phyloP scores from a whole-genome alignment of 306 rosid species.

The Dicorynia guianensis region DNA sequence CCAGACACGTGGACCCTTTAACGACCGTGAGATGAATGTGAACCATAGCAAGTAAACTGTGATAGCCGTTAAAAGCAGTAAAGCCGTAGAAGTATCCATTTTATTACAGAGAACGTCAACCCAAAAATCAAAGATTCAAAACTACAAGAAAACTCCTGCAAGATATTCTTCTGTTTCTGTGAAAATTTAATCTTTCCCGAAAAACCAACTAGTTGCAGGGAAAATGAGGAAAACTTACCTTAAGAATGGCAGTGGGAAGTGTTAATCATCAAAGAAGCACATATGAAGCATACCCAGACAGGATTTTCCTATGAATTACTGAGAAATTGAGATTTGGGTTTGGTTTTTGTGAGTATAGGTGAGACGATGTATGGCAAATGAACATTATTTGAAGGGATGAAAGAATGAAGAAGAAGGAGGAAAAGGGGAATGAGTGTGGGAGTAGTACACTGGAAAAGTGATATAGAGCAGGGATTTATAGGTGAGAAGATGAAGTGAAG shows the following conservation, averaged over 20 bases:
- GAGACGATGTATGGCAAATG: background rate
- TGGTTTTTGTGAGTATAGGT: background rate
- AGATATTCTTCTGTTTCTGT: background rate
- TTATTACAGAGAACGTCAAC: background rate
- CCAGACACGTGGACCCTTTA: conserved; percentile 29
- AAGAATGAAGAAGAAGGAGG: conserved; percentile 1
- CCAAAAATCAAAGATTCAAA: background rate
- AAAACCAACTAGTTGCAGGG: background rate
- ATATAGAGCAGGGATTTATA: conserved; percentile 51
- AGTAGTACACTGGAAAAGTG: conserved; percentile 40
- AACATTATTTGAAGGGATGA: background rate
- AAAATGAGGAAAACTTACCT: background rate
- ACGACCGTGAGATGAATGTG: background rate
- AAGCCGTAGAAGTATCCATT: conserved; percentile 52
- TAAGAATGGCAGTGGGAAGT: background rate
- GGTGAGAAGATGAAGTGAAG: conserved; percentile 50
- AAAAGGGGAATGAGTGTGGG: background rate
- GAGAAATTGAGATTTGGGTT: background rate
- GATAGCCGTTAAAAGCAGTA: conserved; percentile 12
- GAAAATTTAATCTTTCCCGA: background rate
- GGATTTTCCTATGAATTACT: background rate
- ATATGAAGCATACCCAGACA: background rate
- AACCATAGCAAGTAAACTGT: conserved; percentile 19
- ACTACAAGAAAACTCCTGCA: conserved; percentile 15
- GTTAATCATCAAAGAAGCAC: no score